Evolutionary conservation across 1,284 basidiomycete species (phyloP).

Genomic region (Sporisorium exsertum): DNA sequence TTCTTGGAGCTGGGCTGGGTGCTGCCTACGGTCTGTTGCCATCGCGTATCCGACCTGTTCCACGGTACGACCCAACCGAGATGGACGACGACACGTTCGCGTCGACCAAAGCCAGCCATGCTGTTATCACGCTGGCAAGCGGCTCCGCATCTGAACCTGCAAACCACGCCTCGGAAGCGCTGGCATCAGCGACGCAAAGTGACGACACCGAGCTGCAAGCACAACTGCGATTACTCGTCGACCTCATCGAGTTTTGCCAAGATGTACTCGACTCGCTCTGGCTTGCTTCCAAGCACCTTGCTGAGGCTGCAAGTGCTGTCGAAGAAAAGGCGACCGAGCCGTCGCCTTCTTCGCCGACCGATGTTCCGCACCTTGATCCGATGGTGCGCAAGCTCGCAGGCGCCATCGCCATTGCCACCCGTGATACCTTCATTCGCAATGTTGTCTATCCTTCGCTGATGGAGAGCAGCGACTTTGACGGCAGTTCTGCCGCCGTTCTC

Average conservation of each 20-base stretch:
- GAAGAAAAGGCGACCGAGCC: slow-evolving; percentile 15
- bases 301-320: slow-evolving; percentile 6
- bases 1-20: slow-evolving; percentile 90
- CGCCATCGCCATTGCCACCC: slow-evolving; percentile 73
- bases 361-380: slow-evolving; percentile 19
- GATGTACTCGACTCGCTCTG: slow-evolving; percentile 74
- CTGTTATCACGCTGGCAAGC: slow-evolving; percentile 43
- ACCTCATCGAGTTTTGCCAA: slow-evolving; percentile 89
- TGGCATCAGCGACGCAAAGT: slow-evolving; percentile 70
- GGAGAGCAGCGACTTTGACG: slow-evolving; percentile 90
- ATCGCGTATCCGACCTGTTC: slow-evolving; percentile 28
- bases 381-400: slow-evolving; percentile 44
- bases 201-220: slow-evolving; percentile 78
- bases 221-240: slow-evolving; percentile 87
- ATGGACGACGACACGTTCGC: slow-evolving; percentile 11
- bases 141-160: slow-evolving; percentile 15
- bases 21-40: slow-evolving; percentile 93
- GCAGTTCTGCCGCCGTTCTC: slow-evolving; percentile 94
- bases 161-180: slow-evolving; percentile 17
- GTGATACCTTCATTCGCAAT: slow-evolving; percentile 89
- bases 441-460: slow-evolving; percentile 92
- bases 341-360: neutral
- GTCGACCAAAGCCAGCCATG: slow-evolving; percentile 1
- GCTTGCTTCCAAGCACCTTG: slow-evolving; percentile 30
- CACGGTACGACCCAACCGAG: slow-evolving; percentile 35